Evolutionary conservation across 768 basidiomycete genomes (phyloP), one percentile per base, ranked within the genome.

Genomic region (Serendipita sp.): DNA sequence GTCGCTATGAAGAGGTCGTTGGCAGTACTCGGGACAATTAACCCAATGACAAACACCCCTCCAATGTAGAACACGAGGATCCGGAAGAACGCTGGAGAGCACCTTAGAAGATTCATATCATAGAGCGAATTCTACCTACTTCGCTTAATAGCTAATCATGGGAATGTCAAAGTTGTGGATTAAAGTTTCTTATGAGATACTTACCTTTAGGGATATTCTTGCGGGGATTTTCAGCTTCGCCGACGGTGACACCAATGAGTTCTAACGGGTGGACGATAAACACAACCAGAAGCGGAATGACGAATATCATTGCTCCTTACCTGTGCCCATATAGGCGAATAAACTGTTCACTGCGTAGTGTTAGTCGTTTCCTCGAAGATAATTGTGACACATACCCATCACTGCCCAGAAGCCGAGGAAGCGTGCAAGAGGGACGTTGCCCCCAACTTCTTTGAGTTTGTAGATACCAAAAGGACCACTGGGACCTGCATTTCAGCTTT

Each of bases 381-480:
- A 66, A n/a, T 48, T 33, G 29, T 3, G 11, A 31, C 29, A 44
- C 11, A 55, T 45, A 46, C 62, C 67, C 33, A 18, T 73, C 2
- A 84, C 83, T 15, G 81, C 77, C 81, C 85, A 88, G 70, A 89
- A 85, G 10, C 84, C 85, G 23, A 84, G 76, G 76, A 87, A 86
- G 65, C 79, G 80, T 1, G 81, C 74, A 16, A 82, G 69, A 58
- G 74, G 73, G 3, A 75, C 72, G 65, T 81, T 74, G 8, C 50
- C 64, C 23, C 64, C 33, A 15, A 64, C 27, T n/a, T 52, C 29
- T 16, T 53, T 36, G 31, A 66, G 16, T n/a, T 66, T 62, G 44
- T 68, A 67, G 81, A 77, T 29, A 82, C 81, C 68, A 37, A 46
- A 66, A 27, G 64, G 48, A 27, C 69, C 66, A 43, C 43, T 55